Evolutionary conservation across 2,329 filamentous ascomycete genomes (phyloP).

Genomic region (Pseudogymnoascus pannorum): DNA sequence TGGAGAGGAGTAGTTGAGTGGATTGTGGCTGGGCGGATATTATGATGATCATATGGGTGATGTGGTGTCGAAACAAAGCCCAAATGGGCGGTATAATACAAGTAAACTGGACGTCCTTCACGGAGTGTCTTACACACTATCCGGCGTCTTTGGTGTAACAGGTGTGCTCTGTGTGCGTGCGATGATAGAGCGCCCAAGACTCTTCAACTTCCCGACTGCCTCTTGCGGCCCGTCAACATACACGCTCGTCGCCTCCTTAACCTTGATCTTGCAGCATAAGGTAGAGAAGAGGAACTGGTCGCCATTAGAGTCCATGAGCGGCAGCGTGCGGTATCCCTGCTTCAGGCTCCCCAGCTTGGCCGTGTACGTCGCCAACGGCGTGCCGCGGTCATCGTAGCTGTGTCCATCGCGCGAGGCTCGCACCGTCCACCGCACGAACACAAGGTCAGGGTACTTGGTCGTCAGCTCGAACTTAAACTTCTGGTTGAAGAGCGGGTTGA

Average conservation of each 20-base stretch:
- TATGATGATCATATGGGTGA: background rate
- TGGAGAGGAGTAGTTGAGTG: background rate
- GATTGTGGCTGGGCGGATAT: background rate
- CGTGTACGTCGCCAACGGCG: constrained; percentile 74
- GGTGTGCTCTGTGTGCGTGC: constrained; percentile 32
- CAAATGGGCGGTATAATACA: background rate
- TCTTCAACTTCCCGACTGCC: constrained; percentile 48
- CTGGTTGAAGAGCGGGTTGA: constrained; percentile 82
- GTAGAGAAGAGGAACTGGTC: constrained; percentile 94
- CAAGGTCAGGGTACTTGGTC: constrained; percentile 88
- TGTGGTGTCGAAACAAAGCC: background rate
- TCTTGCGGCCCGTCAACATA: constrained; percentile 45
- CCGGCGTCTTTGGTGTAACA: background rate
- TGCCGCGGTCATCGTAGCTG: constrained; percentile 53
- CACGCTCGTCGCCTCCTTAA: constrained; percentile 48
- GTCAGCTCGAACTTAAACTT: constrained; percentile 73
- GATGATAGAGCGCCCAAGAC: constrained; percentile 51
- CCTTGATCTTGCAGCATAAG: constrained; percentile 81
- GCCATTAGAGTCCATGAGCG: constrained; percentile 78
- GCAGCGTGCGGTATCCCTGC: constrained; percentile 87
- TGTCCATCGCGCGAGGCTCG: constrained; percentile 76
- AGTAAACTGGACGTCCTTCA: background rate
- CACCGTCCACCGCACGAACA: constrained; percentile 90
- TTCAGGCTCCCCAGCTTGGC: constrained; percentile 85
- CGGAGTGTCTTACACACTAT: background rate